Evolutionary conservation across 495 filamentous ascomycete genomes (phyloP).

Genomic region (Lentithecium fluviatile): DNA sequence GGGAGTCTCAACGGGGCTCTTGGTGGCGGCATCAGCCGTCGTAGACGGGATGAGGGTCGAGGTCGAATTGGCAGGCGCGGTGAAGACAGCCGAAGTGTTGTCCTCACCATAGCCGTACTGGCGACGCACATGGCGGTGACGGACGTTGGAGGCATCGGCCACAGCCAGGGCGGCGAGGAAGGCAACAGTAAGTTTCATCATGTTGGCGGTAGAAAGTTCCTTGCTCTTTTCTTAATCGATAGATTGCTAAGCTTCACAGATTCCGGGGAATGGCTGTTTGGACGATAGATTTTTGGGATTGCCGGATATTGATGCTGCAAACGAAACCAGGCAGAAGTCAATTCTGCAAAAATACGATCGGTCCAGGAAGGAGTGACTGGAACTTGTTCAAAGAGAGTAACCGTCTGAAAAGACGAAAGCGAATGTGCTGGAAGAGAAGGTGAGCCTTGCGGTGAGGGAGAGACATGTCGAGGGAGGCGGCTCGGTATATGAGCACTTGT

Average conservation of each 20-base stretch:
- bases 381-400: slow-evolving; percentile 23
- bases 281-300: slow-evolving; percentile 13
- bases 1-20: neutral
- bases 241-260: slow-evolving; percentile 13
- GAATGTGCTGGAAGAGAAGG: slow-evolving; percentile 22
- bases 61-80: neutral
- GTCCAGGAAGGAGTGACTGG: slow-evolving; percentile 32
- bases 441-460: slow-evolving; percentile 31
- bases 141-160: slow-evolving; percentile 17
- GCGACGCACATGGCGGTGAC: slow-evolving; percentile 21
- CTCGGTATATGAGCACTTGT: slow-evolving; percentile 16
- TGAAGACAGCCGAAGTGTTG: neutral
- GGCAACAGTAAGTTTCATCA: slow-evolving; percentile 34
- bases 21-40: neutral
- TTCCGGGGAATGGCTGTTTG: slow-evolving; percentile 15
- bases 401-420: slow-evolving; percentile 29
- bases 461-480: neutral
- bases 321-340: slow-evolving; percentile 34
- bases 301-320: slow-evolving; percentile 34
- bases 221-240: slow-evolving; percentile 25
- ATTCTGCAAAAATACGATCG: slow-evolving; percentile 24
- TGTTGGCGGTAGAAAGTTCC: slow-evolving; percentile 21
- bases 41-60: no score
- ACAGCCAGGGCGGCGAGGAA: slow-evolving; percentile 27
- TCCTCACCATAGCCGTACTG: slow-evolving; percentile 19